A percentile compares a stretch with the other conserved stretches of the same genome.
Conservation (phyloP, 176 grass and related monocot species). For the Triticum urartu region DNA sequence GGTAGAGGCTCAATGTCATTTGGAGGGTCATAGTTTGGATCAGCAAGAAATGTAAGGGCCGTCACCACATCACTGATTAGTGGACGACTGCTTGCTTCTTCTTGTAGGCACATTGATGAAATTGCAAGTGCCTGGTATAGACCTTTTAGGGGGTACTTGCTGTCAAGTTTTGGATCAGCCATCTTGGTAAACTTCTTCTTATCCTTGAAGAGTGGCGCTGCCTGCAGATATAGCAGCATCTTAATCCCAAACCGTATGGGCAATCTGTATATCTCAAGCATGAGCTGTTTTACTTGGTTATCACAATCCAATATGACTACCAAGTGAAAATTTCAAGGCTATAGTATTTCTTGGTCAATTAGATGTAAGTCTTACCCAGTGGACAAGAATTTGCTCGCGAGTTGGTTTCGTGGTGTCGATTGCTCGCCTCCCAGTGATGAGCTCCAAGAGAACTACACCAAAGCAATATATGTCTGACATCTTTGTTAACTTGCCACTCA, state of each 20-base stretch:
- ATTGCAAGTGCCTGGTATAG: constrained; percentile 85
- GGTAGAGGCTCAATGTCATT: constrained; percentile 53
- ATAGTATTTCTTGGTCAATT: constrained; percentile 3
- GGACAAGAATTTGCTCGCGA: constrained; percentile 79
- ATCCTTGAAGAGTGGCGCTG: constrained; percentile 73
- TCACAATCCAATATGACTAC: neutral
- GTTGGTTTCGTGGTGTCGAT: constrained; percentile 74
- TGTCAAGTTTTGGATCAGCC: constrained; percentile 70
- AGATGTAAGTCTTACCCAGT: constrained; percentile 55
- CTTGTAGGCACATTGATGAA: constrained; percentile 88
- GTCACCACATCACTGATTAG: constrained; percentile 85
- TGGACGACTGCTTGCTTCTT: constrained; percentile 71
- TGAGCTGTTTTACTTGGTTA: constrained; percentile 14
- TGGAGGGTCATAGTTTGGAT: constrained; percentile 60
- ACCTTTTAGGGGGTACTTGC: constrained; percentile 65
- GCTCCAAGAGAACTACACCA: constrained; percentile 76
- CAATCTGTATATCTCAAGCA: constrained; percentile 5
- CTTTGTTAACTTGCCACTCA: constrained; percentile 76
- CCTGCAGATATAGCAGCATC: constrained; percentile 51
- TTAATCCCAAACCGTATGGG: constrained; percentile 4
- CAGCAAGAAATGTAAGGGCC: constrained; percentile 57
- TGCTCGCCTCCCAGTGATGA: constrained; percentile 88
- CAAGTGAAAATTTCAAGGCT: neutral
- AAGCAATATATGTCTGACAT: constrained; percentile 96
- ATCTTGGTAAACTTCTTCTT: constrained; percentile 70